Base-by-base conservation (phyloP, 2,329 filamentous ascomycete species). In the Orbilia ellipsospora region DNA sequence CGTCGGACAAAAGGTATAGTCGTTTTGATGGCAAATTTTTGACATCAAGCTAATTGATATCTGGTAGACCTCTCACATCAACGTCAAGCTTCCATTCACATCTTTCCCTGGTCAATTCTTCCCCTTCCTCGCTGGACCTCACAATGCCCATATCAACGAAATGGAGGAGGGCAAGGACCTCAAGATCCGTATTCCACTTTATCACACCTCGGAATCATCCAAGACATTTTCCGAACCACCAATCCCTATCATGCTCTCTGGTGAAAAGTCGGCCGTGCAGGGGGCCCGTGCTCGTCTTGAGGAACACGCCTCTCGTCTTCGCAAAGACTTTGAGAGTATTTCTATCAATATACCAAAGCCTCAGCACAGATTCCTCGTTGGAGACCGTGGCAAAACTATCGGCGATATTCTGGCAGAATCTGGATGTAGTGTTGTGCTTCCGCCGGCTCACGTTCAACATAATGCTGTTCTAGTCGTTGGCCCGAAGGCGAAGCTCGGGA, bases 361-460 rank as follows among this genome's bases (percentile, higher is more conserved):
- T 57, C 90, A 93, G 61, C 95, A 98, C 82, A 94, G 96, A 82
- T 98, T 97, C 85, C 95, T 99, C 80, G 90, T 97, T 77, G 94
- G 94, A 61, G 90, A 94, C 77, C 88, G 90, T 77, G 93, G 92
- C 76, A 87, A 92, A 77, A 89, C 92, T 16, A 86, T 92, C 40
- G 89, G 97, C 70, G 89, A 97, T 54, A 97, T 99, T 85, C 89
- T 97, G 78, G 87, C 90, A 54, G 89, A 97, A 80, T 98, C 95
- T 70, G 94, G 94, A 77, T 99, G 95, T 83, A 88, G 91, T 51
- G 90, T 98, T 73, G 88, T 98, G 69, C 83, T 98, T 54, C 94
- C 90, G 63, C 88, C 93, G 6, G 86, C 86, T 26, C 88, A 90
- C 23, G 89, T 92, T 63, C 92, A 95, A 69, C 92, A 92, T 55